These are phyloP conservation scores for Hymenoscyphus fructigenus DNA, from an alignment of 2,329 filamentous ascomycete genomes.

Conservation along the genomic window DNA sequence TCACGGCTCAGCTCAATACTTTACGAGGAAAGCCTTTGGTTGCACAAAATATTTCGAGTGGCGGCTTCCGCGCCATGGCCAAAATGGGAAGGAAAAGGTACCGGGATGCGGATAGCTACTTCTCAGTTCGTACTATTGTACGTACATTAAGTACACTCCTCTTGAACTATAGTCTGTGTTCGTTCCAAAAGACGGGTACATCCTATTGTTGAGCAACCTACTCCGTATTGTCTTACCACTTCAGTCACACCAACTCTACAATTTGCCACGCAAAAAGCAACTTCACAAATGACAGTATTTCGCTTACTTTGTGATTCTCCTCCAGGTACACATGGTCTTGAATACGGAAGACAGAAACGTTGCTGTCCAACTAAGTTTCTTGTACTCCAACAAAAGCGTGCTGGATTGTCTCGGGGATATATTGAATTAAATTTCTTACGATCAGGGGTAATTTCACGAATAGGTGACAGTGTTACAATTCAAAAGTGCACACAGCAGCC, in stretches of 20 bases:
- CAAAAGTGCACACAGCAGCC: background rate
- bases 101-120: background rate
- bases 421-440: background rate
- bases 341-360: background rate
- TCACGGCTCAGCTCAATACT: background rate
- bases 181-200: conserved; percentile 4
- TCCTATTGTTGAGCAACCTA: background rate
- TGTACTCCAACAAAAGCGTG: background rate
- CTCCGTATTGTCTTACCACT: background rate
- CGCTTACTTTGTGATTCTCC: background rate
- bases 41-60: background rate
- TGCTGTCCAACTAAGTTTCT: background rate
- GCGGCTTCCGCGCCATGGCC: background rate
- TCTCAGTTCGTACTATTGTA: background rate
- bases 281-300: background rate
- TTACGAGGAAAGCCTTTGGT: background rate
- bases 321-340: background rate
- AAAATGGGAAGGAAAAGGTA: background rate
- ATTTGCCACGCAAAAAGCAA: background rate
- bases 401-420: background rate
- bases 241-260: background rate
- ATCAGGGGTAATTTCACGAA: background rate
- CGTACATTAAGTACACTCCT: background rate
- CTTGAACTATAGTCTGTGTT: background rate
- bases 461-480: background rate